Percentiles rank a stretch among this genome's conserved stretches.
Conservation (phyloP, 768 basidiomycete genomes). For the Agaricus sinodeliciosus region DNA sequence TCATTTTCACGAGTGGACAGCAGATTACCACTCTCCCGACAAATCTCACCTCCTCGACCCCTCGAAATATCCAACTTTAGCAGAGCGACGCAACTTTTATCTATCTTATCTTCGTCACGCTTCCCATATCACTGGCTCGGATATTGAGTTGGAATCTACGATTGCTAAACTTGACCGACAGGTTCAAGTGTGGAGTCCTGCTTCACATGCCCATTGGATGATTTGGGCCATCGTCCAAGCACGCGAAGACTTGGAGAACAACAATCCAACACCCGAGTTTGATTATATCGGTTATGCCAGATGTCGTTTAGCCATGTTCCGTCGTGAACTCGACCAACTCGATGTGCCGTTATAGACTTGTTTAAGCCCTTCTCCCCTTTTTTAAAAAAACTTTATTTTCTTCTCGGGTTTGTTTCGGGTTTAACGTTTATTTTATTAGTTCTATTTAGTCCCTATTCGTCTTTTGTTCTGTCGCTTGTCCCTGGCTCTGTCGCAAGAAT, state of each 20-base stretch:
- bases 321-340: constrained; percentile 44
- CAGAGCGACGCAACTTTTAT: constrained; percentile 81
- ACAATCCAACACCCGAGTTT: constrained; percentile 66
- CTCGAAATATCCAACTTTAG: constrained; percentile 62
- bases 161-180: constrained; percentile 65
- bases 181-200: constrained; percentile 84
- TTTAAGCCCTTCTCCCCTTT: background rate
- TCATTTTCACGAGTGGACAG: constrained; percentile 97
- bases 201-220: constrained; percentile 89
- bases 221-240: constrained; percentile 95
- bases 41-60: constrained; percentile 61
- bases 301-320: constrained; percentile 60
- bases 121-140: constrained; percentile 18
- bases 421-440: too few relatives aligned
- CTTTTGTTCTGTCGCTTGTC: background rate
- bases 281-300: constrained; percentile 84
- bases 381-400: background rate
- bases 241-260: constrained; percentile 59
- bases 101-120: constrained; percentile 66
- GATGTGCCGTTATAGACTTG: constrained; percentile 19
- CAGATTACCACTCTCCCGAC: constrained; percentile 66
- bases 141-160: constrained; percentile 33
- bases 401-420: too few relatives aligned
- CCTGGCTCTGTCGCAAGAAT: constrained; percentile 1
- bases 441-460: background rate